Evolutionary conservation across 768 basidiomycete genomes (phyloP).

Genomic region (Kwoniella heveanensis): DNA sequence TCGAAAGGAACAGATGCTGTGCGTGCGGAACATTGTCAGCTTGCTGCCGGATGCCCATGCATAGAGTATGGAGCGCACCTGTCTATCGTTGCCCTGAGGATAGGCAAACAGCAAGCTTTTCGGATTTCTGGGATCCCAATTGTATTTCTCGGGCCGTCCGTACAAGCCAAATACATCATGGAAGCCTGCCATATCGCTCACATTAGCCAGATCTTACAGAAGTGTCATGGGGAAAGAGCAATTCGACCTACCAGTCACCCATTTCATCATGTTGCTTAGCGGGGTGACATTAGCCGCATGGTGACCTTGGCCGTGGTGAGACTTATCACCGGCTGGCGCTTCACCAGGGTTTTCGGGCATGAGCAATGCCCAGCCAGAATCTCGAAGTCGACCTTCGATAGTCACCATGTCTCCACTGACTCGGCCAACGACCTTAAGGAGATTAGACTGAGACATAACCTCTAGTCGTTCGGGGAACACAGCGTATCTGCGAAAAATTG

Average conservation of each 20-base stretch:
- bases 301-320: conserved; percentile 1
- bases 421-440: conserved; percentile 87
- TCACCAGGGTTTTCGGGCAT: conserved; percentile 71
- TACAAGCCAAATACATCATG: conserved; percentile 87
- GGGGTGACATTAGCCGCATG: conserved; percentile 56
- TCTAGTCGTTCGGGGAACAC: conserved; percentile 96
- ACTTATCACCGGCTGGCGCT: conserved; percentile 17
- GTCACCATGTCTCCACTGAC: conserved; percentile 74
- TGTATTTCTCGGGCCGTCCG: conserved; percentile 80
- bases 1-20: conserved; percentile 84
- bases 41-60: too few species aligned
- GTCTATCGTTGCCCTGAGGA: conserved; percentile 78
- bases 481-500: conserved; percentile 60
- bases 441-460: conserved; percentile 79
- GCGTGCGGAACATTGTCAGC: not conserved
- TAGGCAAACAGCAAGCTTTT: conserved; percentile 90
- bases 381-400: conserved; percentile 67
- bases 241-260: conserved; percentile 73
- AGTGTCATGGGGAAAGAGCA: not conserved
- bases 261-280: conserved; percentile 82
- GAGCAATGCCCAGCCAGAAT: conserved; percentile 74
- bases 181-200: conserved; percentile 61
- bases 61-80: conserved; percentile 66
- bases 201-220: conserved; percentile 1
- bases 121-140: conserved; percentile 84